phyloP scores from a whole-genome alignment of 805 yeast genomes.

The Wickerhamiella occidentalis region DNA sequence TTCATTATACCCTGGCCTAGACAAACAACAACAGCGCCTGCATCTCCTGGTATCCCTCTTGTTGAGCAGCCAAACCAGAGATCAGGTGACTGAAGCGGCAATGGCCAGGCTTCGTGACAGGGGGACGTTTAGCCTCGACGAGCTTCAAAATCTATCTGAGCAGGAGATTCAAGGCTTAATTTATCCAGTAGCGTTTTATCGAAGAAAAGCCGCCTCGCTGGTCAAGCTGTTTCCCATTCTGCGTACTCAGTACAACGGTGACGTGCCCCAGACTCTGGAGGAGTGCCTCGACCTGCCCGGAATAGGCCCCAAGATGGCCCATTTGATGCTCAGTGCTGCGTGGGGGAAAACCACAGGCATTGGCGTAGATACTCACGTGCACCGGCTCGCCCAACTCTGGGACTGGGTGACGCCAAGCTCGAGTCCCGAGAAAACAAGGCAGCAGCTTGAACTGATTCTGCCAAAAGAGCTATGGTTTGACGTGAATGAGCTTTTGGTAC shows the following conservation, averaged over 20 bases:
- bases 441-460: constrained; percentile 58
- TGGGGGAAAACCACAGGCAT: constrained; percentile 68
- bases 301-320: constrained; percentile 94
- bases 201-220: constrained; percentile 61
- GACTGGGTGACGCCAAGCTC: constrained; percentile 48
- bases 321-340: constrained; percentile 63
- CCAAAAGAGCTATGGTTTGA: constrained; percentile 68
- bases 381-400: constrained; percentile 68
- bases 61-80: constrained; percentile 88
- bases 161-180: constrained; percentile 51
- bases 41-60: constrained; percentile 70
- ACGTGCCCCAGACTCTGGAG: constrained; percentile 58
- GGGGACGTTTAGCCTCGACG: constrained; percentile 24
- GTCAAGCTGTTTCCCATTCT: constrained; percentile 48
- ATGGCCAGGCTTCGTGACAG: constrained; percentile 49
- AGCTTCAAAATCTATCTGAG: constrained; percentile 30
- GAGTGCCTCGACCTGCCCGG: constrained; percentile 69
- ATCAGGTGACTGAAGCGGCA: constrained; percentile 68
- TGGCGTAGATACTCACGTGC: constrained; percentile 92
- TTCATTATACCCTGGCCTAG: constrained; percentile 29
- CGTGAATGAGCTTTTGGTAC: constrained; percentile 76
- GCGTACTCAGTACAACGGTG: constrained; percentile 41
- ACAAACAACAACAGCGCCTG: constrained; percentile 38
- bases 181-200: constrained; percentile 78
- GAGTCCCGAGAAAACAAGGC: constrained; percentile 64